phyloP scores from a whole-genome alignment of 331 rosid genomes.

The Acacia pycnantha region DNA sequence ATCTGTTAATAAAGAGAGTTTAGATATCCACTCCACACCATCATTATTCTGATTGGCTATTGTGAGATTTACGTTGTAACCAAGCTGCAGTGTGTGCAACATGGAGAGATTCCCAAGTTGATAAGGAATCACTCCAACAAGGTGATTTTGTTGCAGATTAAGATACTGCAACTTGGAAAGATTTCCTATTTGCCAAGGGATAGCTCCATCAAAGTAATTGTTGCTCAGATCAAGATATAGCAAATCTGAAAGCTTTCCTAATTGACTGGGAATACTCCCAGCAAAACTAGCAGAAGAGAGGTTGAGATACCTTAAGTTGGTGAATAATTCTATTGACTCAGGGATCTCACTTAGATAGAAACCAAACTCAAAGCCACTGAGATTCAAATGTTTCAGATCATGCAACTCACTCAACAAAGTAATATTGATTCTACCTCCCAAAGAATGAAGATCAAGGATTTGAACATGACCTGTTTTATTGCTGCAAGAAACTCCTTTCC shows the following conservation, averaged over 20 bases:
- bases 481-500: too few species aligned
- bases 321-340: not conserved
- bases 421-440: not conserved
- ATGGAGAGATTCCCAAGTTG: not conserved
- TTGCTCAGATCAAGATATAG: not conserved
- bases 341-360: not conserved
- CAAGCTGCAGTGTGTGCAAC: not conserved
- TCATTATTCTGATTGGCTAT: not conserved
- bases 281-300: not conserved
- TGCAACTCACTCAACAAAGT: slow-evolving; percentile 18
- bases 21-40: too few species aligned
- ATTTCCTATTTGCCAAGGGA: not conserved
- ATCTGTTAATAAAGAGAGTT: not conserved
- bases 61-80: fast-evolving
- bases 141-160: too few species aligned
- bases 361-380: not conserved
- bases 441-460: not conserved
- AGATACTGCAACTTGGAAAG: too few species aligned
- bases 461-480: not conserved
- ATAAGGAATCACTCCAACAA: too few species aligned
- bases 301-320: slow-evolving; percentile 18
- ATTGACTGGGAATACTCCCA: slow-evolving; percentile 12
- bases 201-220: not conserved
- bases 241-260: not conserved
- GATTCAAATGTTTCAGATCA: slow-evolving; percentile 3